These are phyloP conservation scores for Chytriomyces confervae DNA, from an alignment of 192 early-diverging fungal genomes.

Conservation along the genomic window DNA sequence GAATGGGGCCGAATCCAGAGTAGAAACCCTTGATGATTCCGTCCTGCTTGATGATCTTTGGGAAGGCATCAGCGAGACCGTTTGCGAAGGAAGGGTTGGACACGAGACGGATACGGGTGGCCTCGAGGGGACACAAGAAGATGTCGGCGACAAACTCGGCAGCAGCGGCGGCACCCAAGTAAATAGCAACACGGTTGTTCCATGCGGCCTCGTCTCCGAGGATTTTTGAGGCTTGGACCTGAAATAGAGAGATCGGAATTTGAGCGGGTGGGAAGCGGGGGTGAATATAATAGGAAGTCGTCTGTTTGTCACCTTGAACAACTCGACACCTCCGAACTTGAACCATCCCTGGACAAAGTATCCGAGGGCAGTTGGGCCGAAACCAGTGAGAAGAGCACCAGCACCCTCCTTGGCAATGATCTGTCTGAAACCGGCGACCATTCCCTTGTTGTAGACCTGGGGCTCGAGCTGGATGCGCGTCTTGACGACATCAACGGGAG, in stretches of 20 bases:
- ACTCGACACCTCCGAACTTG: constrained; percentile 92
- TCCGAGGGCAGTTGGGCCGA: constrained; percentile 80
- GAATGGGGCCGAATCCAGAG: constrained; percentile 78
- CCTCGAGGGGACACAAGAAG: constrained; percentile 74
- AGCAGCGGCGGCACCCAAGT: constrained; percentile 65
- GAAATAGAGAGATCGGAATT: constrained; percentile 29
- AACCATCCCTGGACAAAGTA: constrained; percentile 84
- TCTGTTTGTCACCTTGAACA: constrained; percentile 93
- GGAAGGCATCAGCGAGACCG: constrained; percentile 67
- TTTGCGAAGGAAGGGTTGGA: constrained; percentile 71
- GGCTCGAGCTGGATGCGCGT: constrained; percentile 77
- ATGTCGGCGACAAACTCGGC: constrained; percentile 83
- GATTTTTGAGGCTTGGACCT: constrained; percentile 63
- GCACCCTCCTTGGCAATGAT: constrained; percentile 69
- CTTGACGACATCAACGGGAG: constrained; percentile 74
- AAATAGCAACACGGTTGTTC: constrained; percentile 69
- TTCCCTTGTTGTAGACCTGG: too few species aligned
- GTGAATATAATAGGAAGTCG: too few species aligned
- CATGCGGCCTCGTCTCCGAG: constrained; percentile 62
- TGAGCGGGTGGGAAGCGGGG: not conserved
- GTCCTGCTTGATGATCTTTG: constrained; percentile 65
- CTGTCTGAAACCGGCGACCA: constrained; percentile 48
- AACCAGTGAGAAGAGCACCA: constrained; percentile 76
- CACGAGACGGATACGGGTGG: constrained; percentile 75
- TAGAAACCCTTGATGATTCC: constrained; percentile 73